Percentiles rank a stretch among this genome's conserved stretches.
Evolutionary conservation across 1,139 yeast genomes (phyloP).

Genomic region (Nakaseomyces bracarensis): DNA sequence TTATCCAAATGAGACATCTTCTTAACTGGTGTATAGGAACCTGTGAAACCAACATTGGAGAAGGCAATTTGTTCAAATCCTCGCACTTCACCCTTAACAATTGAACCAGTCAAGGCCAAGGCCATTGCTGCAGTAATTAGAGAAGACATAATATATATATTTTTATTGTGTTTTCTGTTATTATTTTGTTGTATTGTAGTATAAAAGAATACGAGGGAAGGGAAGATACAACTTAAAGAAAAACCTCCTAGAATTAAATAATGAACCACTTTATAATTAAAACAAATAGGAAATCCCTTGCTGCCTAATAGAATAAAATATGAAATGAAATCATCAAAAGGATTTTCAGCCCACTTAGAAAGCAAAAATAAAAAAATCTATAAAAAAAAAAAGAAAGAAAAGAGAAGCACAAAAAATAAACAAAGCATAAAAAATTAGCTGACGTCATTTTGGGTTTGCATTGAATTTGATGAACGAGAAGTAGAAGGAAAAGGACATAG

Average conservation of each 20-base stretch:
- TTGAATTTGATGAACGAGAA: no score
- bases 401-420: background rate
- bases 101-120: background rate
- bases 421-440: background rate
- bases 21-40: conserved; percentile 54
- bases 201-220: no score
- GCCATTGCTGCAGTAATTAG: conserved; percentile 2
- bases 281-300: no score
- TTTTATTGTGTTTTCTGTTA: background rate
- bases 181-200: no score
- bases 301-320: background rate
- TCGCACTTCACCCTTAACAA: conserved; percentile 1
- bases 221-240: no score
- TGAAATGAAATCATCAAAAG: background rate
- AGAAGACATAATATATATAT: no score
- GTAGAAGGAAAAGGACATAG: background rate
- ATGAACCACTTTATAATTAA: no score
- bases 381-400: background rate
- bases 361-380: no score
- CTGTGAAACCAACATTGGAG: conserved; percentile 57
- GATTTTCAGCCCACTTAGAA: conserved; percentile 1
- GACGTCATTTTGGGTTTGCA: background rate
- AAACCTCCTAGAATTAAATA: no score
- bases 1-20: conserved; percentile 39
- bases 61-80: conserved; percentile 41